Evolutionary conservation across 2,329 filamentous ascomycete species (phyloP).

Genomic region (Xylariaceae sp.): DNA sequence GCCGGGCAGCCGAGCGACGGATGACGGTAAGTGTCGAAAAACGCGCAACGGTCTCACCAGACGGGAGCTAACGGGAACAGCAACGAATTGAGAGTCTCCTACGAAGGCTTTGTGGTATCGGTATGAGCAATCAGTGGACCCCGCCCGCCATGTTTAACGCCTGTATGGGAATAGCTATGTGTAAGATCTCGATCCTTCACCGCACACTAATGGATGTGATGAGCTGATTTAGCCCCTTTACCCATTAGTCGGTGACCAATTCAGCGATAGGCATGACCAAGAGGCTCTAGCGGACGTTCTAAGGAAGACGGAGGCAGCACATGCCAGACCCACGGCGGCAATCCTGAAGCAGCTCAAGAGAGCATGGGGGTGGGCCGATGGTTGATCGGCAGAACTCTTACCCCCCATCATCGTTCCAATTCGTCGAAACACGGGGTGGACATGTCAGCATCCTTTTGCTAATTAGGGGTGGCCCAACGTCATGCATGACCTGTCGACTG

Average conservation of each 20-base stretch:
- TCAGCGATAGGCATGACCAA: constrained; percentile 43
- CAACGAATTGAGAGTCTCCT: constrained; percentile 45
- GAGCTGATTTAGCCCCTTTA: constrained; percentile 1
- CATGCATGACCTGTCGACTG: too few species aligned
- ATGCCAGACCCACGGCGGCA: constrained; percentile 49
- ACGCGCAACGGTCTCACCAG: background rate
- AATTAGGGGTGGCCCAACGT: too few species aligned
- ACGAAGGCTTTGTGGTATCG: constrained; percentile 55
- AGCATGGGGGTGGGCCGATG: constrained; percentile 48
- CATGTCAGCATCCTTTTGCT: too few species aligned
- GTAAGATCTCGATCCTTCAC: constrained; percentile 26
- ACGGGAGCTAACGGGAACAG: constrained; percentile 27
- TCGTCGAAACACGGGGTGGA: too few species aligned
- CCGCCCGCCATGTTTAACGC: constrained; percentile 55
- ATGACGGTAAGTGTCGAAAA: constrained; percentile 36
- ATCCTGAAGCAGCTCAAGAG: constrained; percentile 45
- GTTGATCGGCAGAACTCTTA: too few species aligned
- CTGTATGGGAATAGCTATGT: constrained; percentile 52
- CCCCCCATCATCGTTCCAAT: too few species aligned
- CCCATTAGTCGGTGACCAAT: constrained; percentile 46
- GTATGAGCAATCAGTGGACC: constrained; percentile 50
- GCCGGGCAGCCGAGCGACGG: constrained; percentile 33
- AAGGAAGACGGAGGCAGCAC: constrained; percentile 43
- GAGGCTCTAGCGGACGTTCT: constrained; percentile 46
- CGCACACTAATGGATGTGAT: background rate